phyloP scores from a whole-genome alignment of 352 stramenopile genomes.

The Phytophthora sp. region DNA sequence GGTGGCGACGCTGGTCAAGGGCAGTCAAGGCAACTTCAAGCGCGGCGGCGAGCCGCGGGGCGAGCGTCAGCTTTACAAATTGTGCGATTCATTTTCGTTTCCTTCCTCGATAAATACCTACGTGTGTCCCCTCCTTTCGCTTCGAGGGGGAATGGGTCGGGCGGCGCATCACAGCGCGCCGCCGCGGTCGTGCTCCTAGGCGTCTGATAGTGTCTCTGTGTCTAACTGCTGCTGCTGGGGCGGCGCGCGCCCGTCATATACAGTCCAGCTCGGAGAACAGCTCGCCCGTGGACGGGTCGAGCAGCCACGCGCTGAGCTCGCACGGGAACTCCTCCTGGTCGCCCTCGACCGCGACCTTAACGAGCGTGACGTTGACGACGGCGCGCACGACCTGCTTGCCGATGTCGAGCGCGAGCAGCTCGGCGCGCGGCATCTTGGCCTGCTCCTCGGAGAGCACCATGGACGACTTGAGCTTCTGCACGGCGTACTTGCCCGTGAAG shows the following conservation, averaged over 20 bases:
- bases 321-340: conserved; percentile 63
- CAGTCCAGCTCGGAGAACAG: conserved; percentile 52
- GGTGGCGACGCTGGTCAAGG: too few species aligned
- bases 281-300: conserved; percentile 41
- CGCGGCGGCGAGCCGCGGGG: background rate
- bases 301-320: conserved; percentile 62
- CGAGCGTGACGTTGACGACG: conserved; percentile 67
- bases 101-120: conserved; percentile 52
- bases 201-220: conserved; percentile 14
- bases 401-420: conserved; percentile 52
- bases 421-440: conserved; percentile 40
- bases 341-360: conserved; percentile 52
- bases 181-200: conserved; percentile 26
- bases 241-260: conserved; percentile 20
- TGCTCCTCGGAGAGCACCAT: conserved; percentile 59
- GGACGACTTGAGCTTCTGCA: conserved; percentile 70
- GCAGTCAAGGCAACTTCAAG: conserved; percentile 29
- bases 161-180: background rate
- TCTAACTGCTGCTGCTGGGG: conserved; percentile 26
- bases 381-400: conserved; percentile 61
- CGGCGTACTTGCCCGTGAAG: conserved; percentile 71
- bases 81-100: conserved; percentile 22
- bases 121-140: conserved; percentile 30
- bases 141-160: conserved; percentile 13
- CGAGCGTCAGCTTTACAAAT: conserved; percentile 22